phyloP scores from a whole-genome alignment of 768 basidiomycete species.

The Boletus vinaceobasis region DNA sequence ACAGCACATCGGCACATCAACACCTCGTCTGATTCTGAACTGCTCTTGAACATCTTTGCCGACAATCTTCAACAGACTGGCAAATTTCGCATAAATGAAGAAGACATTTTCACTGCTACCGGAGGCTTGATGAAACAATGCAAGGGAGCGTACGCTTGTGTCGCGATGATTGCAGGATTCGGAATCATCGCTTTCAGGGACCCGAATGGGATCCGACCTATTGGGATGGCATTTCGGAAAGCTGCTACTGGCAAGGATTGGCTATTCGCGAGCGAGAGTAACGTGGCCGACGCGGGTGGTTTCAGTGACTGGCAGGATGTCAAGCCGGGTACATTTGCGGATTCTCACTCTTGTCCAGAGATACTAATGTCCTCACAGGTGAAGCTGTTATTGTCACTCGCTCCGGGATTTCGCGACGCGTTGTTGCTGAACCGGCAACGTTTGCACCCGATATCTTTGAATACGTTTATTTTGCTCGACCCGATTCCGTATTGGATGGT shows the following conservation, averaged over 20 bases:
- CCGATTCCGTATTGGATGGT: constrained; percentile 95
- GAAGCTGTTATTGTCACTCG: constrained; percentile 97
- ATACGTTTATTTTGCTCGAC: constrained; percentile 97
- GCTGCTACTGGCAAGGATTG: constrained; percentile 68
- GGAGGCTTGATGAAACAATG: constrained; percentile 84
- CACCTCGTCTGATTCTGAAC: constrained; percentile 96
- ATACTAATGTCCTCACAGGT: constrained; percentile 43
- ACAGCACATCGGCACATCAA: constrained; percentile 98
- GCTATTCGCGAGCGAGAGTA: constrained; percentile 91
- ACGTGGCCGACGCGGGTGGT: constrained; percentile 91
- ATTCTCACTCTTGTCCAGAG: neutral
- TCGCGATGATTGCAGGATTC: constrained; percentile 99
- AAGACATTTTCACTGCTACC: constrained; percentile 96
- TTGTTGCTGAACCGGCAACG: constrained; percentile 62
- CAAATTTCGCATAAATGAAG: constrained; percentile 98
- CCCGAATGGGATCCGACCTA: constrained; percentile 94
- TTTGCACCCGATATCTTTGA: constrained; percentile 99
- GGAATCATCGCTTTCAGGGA: constrained; percentile 98
- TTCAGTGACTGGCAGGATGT: constrained; percentile 94
- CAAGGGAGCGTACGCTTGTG: constrained; percentile 93
- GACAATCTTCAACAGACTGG: constrained; percentile 97
- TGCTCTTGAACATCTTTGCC: constrained; percentile 95
- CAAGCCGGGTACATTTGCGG: constrained; percentile 62
- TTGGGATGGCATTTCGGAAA: constrained; percentile 78
- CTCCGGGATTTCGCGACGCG: constrained; percentile 65